Conservation (phyloP, 148 eudicot genomes). For the Camellia granthamiana region DNA sequence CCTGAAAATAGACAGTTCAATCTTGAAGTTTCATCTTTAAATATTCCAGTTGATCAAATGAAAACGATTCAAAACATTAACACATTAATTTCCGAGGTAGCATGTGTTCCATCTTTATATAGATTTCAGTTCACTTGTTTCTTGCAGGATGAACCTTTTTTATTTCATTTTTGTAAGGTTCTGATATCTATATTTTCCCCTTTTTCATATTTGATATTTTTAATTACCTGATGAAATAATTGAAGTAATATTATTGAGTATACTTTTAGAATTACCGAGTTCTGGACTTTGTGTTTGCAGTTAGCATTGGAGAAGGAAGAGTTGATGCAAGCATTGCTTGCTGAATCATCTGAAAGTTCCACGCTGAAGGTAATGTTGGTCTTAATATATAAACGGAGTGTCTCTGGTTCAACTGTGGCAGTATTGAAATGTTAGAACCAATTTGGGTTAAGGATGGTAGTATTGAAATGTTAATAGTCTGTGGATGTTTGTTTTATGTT, state of each 20-base stretch:
- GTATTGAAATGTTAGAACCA: background rate
- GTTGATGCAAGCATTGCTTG: conserved; percentile 59
- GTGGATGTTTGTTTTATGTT: background rate
- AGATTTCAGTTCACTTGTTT: background rate
- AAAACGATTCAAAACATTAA: conserved; percentile 72
- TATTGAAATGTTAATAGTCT: background rate
- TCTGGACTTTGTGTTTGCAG: conserved; percentile 39
- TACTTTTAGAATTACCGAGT: background rate
- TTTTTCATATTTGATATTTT: background rate
- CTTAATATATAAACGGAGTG: background rate
- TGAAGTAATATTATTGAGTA: background rate
- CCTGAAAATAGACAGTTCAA: conserved; percentile 37
- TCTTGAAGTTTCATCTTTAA: conserved; percentile 46
- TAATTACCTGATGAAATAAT: background rate
- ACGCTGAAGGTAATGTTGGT: conserved; percentile 65
- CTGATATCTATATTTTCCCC: background rate
- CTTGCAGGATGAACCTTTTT: background rate
- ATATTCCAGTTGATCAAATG: conserved; percentile 79
- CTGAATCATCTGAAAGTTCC: conserved; percentile 60
- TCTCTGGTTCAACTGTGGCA: background rate
- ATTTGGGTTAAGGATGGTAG: background rate
- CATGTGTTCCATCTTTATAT: conserved; percentile 4
- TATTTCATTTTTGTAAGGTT: background rate
- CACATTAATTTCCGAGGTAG: conserved; percentile 78
- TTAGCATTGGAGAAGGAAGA: conserved; percentile 81